These are phyloP conservation scores for Luzula sylvatica DNA, from an alignment of 176 grass and related monocot species.

Conservation along the genomic window DNA sequence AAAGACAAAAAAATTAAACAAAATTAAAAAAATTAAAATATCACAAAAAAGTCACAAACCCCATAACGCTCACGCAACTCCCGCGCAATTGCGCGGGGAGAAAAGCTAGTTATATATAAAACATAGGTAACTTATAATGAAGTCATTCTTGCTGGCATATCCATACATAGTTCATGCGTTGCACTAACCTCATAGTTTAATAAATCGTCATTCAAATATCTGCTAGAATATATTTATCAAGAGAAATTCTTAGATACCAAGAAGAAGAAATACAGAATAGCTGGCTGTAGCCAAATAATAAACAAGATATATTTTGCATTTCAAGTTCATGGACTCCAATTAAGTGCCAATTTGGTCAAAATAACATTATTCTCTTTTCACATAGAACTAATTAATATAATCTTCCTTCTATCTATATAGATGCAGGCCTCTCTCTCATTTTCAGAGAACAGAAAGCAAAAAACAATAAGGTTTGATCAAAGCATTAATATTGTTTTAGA, in stretches of 20 bases:
- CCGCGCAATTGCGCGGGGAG: too few species aligned
- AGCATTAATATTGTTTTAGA: not conserved
- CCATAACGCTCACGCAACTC: too few species aligned
- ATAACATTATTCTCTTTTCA: not conserved
- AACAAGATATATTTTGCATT: too few species aligned
- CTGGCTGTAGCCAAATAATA: not conserved
- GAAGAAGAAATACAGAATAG: not conserved
- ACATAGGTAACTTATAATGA: not conserved
- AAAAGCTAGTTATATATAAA: not conserved
- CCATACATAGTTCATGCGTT: slow-evolving; percentile 4
- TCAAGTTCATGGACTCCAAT: slow-evolving; percentile 10
- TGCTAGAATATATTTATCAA: not conserved
- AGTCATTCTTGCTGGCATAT: not conserved
- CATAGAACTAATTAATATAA: not conserved
- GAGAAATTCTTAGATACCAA: not conserved
- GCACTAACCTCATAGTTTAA: not conserved
- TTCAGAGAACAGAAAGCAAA: not conserved
- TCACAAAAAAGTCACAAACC: too few species aligned
- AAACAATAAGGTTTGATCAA: not conserved
- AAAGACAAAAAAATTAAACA: too few species aligned
- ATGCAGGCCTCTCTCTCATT: not conserved
- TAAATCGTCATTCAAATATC: not conserved
- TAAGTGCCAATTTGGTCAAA: slow-evolving; percentile 8
- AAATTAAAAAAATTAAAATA: too few species aligned
- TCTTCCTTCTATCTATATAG: slow-evolving; percentile 4